phyloP scores from a whole-genome alignment of 352 stramenopile species.

The Globisporangium solare region DNA sequence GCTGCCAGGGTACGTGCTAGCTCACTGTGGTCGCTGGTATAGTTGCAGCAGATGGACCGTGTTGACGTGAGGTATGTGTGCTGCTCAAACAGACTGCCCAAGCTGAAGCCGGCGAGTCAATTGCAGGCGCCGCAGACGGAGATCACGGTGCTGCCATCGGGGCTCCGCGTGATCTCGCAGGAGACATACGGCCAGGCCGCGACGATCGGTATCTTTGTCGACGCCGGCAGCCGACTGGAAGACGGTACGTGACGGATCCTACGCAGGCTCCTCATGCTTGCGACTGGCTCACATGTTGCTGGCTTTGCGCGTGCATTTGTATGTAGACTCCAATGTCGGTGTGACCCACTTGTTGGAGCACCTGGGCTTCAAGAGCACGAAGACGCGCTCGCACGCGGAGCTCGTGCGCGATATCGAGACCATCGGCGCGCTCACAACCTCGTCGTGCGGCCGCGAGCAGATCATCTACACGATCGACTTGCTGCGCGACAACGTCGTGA shows the following conservation, averaged over 20 bases:
- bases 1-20: conserved; percentile 33
- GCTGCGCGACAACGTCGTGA: conserved; percentile 91
- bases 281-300: background rate
- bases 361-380: conserved; percentile 94
- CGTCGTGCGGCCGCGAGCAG: conserved; percentile 91
- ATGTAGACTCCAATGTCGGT: conserved; percentile 65
- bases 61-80: background rate
- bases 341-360: conserved; percentile 94
- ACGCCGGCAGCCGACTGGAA: conserved; percentile 88
- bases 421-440: conserved; percentile 90
- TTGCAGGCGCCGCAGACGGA: conserved; percentile 86
- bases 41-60: background rate
- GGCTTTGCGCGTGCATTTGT: background rate
- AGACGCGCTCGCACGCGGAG: conserved; percentile 73
- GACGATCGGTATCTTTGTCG: conserved; percentile 92
- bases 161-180: conserved; percentile 94
- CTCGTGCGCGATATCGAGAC: conserved; percentile 90
- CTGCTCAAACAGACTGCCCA: conserved; percentile 39
- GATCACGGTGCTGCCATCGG: conserved; percentile 91
- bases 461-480: conserved; percentile 97
- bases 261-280: background rate
- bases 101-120: conserved; percentile 81
- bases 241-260: conserved; percentile 23
- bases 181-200: conserved; percentile 95
- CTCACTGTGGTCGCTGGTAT: background rate